Percentiles rank a stretch among this genome's conserved stretches.
These are phyloP conservation scores for Stagonosporopsis chrysanthemi DNA, from an alignment of 2,329 filamentous ascomycete species.

Conservation along the genomic window DNA sequence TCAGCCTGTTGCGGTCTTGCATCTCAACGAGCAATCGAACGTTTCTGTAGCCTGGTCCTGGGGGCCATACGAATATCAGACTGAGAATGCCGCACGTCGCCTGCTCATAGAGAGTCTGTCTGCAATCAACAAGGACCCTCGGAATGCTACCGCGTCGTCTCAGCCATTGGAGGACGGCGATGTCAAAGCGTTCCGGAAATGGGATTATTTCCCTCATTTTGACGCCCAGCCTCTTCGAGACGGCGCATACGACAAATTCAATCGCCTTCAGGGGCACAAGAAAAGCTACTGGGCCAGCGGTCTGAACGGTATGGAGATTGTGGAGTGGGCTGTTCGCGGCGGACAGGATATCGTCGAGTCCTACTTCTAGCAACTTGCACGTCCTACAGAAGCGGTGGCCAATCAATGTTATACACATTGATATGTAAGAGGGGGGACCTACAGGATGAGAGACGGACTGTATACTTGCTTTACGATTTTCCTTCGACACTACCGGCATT, in stretches of 20 bases:
- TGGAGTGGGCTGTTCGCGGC: slow-evolving; percentile 48
- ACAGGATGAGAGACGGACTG: background rate
- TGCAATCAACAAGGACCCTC: slow-evolving; percentile 48
- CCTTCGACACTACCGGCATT: slow-evolving; percentile 12
- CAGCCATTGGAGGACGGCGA: slow-evolving; percentile 32
- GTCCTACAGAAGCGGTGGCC: background rate
- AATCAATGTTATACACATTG: background rate
- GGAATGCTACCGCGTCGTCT: slow-evolving; percentile 35
- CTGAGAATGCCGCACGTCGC: slow-evolving; percentile 34
- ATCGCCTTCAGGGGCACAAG: slow-evolving; percentile 46
- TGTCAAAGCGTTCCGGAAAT: slow-evolving; percentile 47
- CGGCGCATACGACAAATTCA: slow-evolving; percentile 43
- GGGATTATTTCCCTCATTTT: slow-evolving; percentile 52
- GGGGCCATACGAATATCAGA: slow-evolving; percentile 46
- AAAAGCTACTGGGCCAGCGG: slow-evolving; percentile 49
- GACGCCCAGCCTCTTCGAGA: slow-evolving; percentile 35
- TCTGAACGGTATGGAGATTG: slow-evolving; percentile 49
- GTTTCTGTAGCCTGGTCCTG: slow-evolving; percentile 49
- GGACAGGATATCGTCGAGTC: slow-evolving; percentile 47
- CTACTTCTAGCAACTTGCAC: slow-evolving; percentile 34
- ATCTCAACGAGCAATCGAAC: slow-evolving; percentile 37
- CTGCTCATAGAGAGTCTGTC: slow-evolving; percentile 43
- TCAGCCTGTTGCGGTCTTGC: slow-evolving; percentile 47
- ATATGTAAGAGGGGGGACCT: background rate
- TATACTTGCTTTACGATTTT: slow-evolving; percentile 21